These are phyloP conservation scores for Pseudocercospora fuligena DNA, from an alignment of 2,329 filamentous ascomycete genomes.

Conservation along the genomic window DNA sequence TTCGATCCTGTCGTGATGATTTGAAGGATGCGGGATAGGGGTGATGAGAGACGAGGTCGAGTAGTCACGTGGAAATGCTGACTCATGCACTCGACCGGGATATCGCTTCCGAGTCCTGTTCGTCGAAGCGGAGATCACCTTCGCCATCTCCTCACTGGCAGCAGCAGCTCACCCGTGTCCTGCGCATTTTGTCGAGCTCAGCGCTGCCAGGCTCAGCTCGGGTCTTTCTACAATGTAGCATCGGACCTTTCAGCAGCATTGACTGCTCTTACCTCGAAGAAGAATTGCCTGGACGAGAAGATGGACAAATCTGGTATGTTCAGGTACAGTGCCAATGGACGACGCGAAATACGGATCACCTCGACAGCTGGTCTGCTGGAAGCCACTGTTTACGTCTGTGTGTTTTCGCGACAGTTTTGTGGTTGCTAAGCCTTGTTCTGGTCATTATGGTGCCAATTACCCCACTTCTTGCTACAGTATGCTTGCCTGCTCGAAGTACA, in stretches of 20 bases:
- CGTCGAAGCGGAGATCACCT: neutral
- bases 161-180: neutral
- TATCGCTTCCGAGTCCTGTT: neutral
- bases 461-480: neutral
- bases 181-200: neutral
- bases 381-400: neutral
- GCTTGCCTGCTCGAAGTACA: neutral
- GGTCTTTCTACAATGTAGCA: neutral
- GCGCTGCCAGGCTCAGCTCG: neutral
- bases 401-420: neutral
- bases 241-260: neutral
- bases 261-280: neutral
- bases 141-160: neutral
- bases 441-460: neutral
- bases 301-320: neutral
- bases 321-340: neutral
- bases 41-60: neutral
- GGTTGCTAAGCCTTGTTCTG: neutral
- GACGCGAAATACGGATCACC: neutral
- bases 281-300: neutral
- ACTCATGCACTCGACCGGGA: neutral
- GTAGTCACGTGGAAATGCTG: neutral
- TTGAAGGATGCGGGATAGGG: neutral
- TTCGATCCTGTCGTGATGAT: constrained; percentile 2
- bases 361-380: neutral